These are phyloP conservation scores for Myxozyma melibiosi DNA, from an alignment of 805 yeast species.

Conservation along the genomic window DNA sequence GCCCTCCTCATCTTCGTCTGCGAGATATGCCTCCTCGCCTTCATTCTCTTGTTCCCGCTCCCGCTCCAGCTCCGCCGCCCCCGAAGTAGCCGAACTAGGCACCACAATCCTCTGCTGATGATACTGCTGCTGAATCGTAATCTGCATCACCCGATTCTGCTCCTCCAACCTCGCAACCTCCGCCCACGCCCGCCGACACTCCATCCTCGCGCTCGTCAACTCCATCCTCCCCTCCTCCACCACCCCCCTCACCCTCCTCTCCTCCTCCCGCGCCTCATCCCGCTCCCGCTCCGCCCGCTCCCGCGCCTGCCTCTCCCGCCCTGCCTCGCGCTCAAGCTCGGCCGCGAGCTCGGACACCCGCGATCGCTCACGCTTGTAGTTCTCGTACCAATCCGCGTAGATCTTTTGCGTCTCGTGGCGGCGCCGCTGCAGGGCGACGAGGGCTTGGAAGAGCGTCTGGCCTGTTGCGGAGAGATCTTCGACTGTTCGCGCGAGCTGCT, in stretches of 20 bases:
- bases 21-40: not conserved
- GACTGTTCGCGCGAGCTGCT: slow-evolving; percentile 14
- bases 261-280: slow-evolving; percentile 2
- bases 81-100: not conserved
- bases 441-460: slow-evolving; percentile 19
- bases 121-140: not conserved
- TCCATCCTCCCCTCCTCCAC: slow-evolving; percentile 23
- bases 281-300: slow-evolving; percentile 5
- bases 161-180: slow-evolving; percentile 28
- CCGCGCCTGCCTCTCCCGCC: slow-evolving; percentile 13
- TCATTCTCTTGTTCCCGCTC: not conserved
- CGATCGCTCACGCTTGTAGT: slow-evolving; percentile 16
- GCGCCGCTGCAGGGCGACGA: slow-evolving; percentile 25
- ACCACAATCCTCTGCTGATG: not conserved
- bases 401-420: slow-evolving; percentile 24
- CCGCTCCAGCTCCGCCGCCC: not conserved
- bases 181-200: slow-evolving; percentile 32
- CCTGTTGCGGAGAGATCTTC: slow-evolving; percentile 22
- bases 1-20: not conserved
- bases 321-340: slow-evolving; percentile 18
- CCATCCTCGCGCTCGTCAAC: slow-evolving; percentile 23
- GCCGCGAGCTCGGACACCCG: slow-evolving; percentile 19
- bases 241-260: slow-evolving; percentile 9
- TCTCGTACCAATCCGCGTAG: slow-evolving; percentile 23
- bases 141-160: slow-evolving; percentile 4